Percentiles rank a stretch among this genome's conserved stretches.
Evolutionary conservation across 805 yeast genomes (phyloP).

Genomic region (Schwanniomyces vanrijiae): DNA sequence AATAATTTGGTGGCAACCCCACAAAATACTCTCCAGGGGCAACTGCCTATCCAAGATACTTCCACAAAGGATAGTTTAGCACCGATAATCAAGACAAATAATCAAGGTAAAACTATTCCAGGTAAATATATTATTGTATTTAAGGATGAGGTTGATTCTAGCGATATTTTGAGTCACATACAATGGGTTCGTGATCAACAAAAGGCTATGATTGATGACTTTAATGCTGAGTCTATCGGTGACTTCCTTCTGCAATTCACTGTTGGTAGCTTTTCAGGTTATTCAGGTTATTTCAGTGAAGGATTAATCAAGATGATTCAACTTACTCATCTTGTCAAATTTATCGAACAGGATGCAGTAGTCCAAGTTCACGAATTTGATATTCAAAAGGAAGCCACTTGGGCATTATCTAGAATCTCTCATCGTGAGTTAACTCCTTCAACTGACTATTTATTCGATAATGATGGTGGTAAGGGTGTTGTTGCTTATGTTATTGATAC

Average conservation of each 20-base stretch:
- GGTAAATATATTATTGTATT: slow-evolving; percentile 82
- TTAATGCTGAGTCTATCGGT: slow-evolving; percentile 21
- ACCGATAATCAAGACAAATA: background rate
- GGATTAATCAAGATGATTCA: slow-evolving; percentile 14
- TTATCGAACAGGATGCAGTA: slow-evolving; percentile 45
- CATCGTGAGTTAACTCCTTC: slow-evolving; percentile 29
- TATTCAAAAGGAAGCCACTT: slow-evolving; percentile 37
- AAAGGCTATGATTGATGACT: slow-evolving; percentile 5
- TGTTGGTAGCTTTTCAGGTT: slow-evolving; percentile 61
- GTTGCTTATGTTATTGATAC: slow-evolving; percentile 82
- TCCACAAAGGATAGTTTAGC: background rate
- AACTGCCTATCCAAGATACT: background rate
- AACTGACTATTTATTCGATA: slow-evolving; percentile 33
- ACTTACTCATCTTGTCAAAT: slow-evolving; percentile 13
- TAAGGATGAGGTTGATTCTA: slow-evolving; percentile 57
- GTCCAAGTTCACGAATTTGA: slow-evolving; percentile 32
- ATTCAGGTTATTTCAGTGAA: slow-evolving; percentile 68
- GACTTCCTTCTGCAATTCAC: slow-evolving; percentile 1
- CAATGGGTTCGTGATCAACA: slow-evolving; percentile 52
- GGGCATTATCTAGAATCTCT: slow-evolving; percentile 42
- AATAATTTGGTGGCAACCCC: background rate
- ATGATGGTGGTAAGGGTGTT: slow-evolving; percentile 48
- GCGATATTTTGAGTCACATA: slow-evolving; percentile 59
- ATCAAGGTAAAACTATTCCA: slow-evolving; percentile 43
- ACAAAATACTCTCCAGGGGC: background rate